Conservation (phyloP, 345 rosid species). For the Raphanus sativus region DNA sequence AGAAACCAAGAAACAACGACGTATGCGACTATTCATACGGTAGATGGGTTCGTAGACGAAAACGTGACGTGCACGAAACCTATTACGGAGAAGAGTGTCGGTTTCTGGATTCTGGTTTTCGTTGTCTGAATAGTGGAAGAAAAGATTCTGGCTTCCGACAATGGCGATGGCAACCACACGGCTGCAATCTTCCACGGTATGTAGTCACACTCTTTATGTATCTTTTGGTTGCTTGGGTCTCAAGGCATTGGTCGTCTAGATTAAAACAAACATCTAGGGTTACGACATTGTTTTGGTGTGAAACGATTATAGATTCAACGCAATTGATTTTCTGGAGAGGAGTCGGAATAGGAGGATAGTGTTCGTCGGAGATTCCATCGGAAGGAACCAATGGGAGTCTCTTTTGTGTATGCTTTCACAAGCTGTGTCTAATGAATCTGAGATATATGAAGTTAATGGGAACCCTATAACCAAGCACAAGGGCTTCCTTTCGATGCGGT, state of each 20-base stretch:
- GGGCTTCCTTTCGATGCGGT: constrained; percentile 81
- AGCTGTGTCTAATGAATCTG: constrained; percentile 55
- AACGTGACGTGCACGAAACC: constrained; percentile 33
- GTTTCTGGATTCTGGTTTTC: constrained; percentile 86
- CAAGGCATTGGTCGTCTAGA: constrained; percentile 16
- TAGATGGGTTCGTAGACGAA: constrained; percentile 54
- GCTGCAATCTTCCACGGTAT: constrained; percentile 78
- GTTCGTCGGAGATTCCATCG: constrained; percentile 81
- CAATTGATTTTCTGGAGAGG: constrained; percentile 63
- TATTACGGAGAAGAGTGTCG: constrained; percentile 64
- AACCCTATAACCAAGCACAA: constrained; percentile 74
- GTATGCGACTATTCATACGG: constrained; percentile 66
- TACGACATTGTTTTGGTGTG: neutral
- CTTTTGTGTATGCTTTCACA: constrained; percentile 69
- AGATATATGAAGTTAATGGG: constrained; percentile 66
- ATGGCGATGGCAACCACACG: constrained; percentile 90
- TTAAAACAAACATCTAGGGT: neutral
- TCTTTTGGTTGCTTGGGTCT: constrained; percentile 14
- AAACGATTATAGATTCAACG: constrained; percentile 56
- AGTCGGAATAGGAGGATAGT: constrained; percentile 70
- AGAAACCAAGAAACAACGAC: neutral
- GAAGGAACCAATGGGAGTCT: too few species aligned
- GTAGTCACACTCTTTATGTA: neutral
- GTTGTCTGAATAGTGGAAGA: constrained; percentile 62
- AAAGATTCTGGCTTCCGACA: constrained; percentile 55